These are phyloP conservation scores for Phytophthora brassicae DNA, from an alignment of 352 stramenopile genomes.

Conservation along the genomic window DNA sequence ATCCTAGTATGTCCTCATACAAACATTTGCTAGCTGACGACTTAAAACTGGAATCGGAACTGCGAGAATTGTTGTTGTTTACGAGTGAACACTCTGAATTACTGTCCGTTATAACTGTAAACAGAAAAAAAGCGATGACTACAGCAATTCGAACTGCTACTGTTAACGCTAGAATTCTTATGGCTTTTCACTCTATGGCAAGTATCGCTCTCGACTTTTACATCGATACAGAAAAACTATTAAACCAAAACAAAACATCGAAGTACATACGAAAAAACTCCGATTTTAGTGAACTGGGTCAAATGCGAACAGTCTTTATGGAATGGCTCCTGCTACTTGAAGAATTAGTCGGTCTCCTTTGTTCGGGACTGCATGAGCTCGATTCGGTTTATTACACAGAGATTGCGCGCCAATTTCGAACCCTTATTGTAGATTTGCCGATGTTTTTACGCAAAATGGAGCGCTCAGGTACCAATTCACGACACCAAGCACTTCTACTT, in stretches of 20 bases:
- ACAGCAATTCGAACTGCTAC: conserved; percentile 33
- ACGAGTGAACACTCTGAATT: conserved; percentile 31
- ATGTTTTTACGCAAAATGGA: conserved; percentile 48
- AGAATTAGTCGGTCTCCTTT: conserved; percentile 41
- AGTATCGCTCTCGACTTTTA: conserved; percentile 44
- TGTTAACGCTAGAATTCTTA: conserved; percentile 34
- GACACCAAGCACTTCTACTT: conserved; percentile 32
- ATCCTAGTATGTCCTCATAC: conserved; percentile 1
- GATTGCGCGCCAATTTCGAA: conserved; percentile 31
- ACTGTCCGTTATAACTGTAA: conserved; percentile 34
- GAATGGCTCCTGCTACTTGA: conserved; percentile 48
- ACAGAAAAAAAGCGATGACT: conserved; percentile 44
- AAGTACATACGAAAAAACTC: too few species aligned
- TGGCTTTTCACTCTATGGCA: conserved; percentile 37
- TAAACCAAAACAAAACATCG: not conserved
- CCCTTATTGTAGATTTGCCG: conserved; percentile 36
- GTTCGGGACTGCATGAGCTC: conserved; percentile 42
- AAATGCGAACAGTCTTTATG: conserved; percentile 9
- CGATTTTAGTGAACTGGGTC: not conserved
- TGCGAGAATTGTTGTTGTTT: conserved; percentile 35
- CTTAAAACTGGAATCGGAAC: conserved; percentile 20
- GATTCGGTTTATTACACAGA: conserved; percentile 41
- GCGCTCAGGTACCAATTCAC: conserved; percentile 24
- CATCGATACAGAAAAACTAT: conserved; percentile 26
- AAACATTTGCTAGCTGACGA: conserved; percentile 18